These are phyloP conservation scores for Triticum dicoccoides DNA, from an alignment of 176 grass and related monocot genomes.

Conservation along the genomic window DNA sequence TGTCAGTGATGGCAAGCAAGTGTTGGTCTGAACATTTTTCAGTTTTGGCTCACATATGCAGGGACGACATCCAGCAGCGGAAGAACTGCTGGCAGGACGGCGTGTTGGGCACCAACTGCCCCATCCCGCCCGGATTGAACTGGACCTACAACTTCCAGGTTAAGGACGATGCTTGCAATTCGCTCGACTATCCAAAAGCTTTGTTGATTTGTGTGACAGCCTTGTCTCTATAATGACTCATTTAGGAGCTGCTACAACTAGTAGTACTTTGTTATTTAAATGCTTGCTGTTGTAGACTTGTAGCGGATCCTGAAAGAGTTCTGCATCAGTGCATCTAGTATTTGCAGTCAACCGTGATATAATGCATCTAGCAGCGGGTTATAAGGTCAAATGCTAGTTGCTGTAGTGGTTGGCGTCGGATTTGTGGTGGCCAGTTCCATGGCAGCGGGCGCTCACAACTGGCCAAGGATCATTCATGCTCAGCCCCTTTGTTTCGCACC, in stretches of 20 bases:
- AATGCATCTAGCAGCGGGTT: neutral
- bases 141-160: constrained; percentile 97
- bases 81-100: constrained; percentile 92
- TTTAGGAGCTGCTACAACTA: neutral
- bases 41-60: neutral
- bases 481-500: too few species aligned
- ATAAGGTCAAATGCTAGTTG: neutral
- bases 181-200: too few species aligned
- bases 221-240: neutral
- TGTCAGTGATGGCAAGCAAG: too few species aligned
- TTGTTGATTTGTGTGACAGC: neutral
- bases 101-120: constrained; percentile 82
- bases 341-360: neutral
- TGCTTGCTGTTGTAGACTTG: neutral
- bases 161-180: constrained; percentile 38
- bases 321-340: neutral
- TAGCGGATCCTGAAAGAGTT: neutral
- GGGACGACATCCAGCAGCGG: constrained; percentile 77
- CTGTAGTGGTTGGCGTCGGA: neutral
- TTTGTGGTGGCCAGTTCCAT: too few species aligned
- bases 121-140: constrained; percentile 88
- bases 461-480: too few species aligned
- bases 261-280: too few species aligned
- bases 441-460: too few species aligned
- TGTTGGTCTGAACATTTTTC: neutral